phyloP scores from a whole-genome alignment of 2,329 filamentous ascomycete genomes.

The Leptographium lundbergii region DNA sequence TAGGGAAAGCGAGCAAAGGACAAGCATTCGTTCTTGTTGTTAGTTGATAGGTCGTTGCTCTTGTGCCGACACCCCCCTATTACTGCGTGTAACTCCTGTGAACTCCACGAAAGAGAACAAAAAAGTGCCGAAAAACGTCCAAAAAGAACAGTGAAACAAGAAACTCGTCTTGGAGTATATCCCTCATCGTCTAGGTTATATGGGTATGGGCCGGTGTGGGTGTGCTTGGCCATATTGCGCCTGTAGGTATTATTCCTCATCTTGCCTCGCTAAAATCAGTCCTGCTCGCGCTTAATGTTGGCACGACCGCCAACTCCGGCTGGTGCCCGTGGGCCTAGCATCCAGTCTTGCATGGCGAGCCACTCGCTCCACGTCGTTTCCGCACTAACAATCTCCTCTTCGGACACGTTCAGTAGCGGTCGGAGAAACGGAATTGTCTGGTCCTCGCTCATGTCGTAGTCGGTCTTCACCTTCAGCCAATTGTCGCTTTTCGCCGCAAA shows the following conservation, averaged over 20 bases:
- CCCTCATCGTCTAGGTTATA: too few species aligned
- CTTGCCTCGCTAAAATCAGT: background rate
- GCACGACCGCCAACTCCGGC: constrained; percentile 18
- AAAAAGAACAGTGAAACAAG: too few species aligned
- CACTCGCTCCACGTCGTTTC: constrained; percentile 87
- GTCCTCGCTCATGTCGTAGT: constrained; percentile 76
- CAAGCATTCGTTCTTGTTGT: too few species aligned
- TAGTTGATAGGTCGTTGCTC: too few species aligned
- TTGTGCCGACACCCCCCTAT: too few species aligned
- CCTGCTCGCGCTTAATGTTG: constrained; percentile 11
- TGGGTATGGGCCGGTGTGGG: background rate
- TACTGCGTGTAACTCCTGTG: too few species aligned
- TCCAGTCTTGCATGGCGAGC: constrained; percentile 97
- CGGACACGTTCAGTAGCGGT: constrained; percentile 62
- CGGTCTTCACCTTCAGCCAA: constrained; percentile 78
- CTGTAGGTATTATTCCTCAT: background rate
- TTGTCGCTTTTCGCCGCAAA: constrained; percentile 88
- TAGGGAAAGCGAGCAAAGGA: too few species aligned
- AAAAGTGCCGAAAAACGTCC: too few species aligned
- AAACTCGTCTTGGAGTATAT: too few species aligned
- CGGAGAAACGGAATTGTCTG: constrained; percentile 81
- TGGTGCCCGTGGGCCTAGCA: constrained; percentile 74
- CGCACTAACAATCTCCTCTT: constrained; percentile 70
- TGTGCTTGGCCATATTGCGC: background rate
- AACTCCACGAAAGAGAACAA: too few species aligned